Conservation (phyloP, 2,329 filamentous ascomycete species). For the Myriangium duriaei region DNA sequence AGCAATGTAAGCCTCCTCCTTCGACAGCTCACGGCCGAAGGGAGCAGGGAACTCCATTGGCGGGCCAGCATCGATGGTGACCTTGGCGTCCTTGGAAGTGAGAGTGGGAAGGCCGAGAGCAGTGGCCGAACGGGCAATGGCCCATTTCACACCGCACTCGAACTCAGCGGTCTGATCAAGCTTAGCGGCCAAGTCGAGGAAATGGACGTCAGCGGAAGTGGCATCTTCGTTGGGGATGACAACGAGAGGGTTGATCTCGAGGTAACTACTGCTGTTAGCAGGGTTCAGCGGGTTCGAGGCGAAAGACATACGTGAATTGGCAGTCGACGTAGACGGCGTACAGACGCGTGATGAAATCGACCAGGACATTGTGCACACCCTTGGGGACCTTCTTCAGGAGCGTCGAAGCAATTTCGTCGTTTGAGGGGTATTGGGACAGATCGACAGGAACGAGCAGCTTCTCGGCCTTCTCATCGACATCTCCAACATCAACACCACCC, state of each 20-base stretch:
- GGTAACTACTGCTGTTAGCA: slow-evolving; percentile 49
- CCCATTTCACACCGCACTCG: slow-evolving; percentile 98
- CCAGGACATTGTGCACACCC: slow-evolving; percentile 93
- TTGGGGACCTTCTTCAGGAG: slow-evolving; percentile 88
- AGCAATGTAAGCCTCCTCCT: slow-evolving; percentile 98
- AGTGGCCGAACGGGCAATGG: slow-evolving; percentile 79
- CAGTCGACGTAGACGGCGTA: slow-evolving; percentile 99
- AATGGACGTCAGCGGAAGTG: slow-evolving; percentile 90
- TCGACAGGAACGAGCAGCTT: slow-evolving; percentile 97
- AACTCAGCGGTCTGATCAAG: slow-evolving; percentile 98
- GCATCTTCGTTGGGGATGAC: slow-evolving; percentile 89
- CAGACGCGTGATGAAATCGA: slow-evolving; percentile 96
- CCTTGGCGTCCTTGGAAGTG: slow-evolving; percentile 51
- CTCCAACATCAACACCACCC: slow-evolving; percentile 97
- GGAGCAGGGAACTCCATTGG: slow-evolving; percentile 98
- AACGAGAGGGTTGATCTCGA: slow-evolving; percentile 98
- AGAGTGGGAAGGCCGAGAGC: slow-evolving; percentile 71
- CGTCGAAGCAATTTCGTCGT: slow-evolving; percentile 75
- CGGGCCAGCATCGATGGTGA: slow-evolving; percentile 90
- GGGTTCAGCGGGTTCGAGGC: no score
- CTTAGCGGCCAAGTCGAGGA: slow-evolving; percentile 97
- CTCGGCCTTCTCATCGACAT: slow-evolving; percentile 97
- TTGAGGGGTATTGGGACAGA: slow-evolving; percentile 86
- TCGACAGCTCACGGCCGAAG: slow-evolving; percentile 95
- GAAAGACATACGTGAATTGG: slow-evolving; percentile 67